These are phyloP conservation scores for Micractinium sp. DNA, from an alignment of 139 green algal species.

Conservation along the genomic window DNA sequence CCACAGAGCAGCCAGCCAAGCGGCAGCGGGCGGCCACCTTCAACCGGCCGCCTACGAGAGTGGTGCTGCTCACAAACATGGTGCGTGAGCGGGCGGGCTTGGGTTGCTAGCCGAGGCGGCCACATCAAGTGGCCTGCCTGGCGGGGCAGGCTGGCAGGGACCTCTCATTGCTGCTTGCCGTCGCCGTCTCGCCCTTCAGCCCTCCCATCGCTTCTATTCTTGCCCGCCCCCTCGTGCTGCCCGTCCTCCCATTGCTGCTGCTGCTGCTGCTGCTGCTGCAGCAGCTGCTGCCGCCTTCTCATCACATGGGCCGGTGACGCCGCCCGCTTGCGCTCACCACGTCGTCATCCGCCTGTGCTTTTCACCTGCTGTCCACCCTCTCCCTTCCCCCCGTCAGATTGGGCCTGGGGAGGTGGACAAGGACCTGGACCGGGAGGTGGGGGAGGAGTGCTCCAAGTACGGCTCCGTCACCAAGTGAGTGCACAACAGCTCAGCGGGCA, in stretches of 20 bases:
- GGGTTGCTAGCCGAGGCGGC: too few relatives aligned
- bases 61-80: constrained; percentile 81
- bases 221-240: too few relatives aligned
- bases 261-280: too few relatives aligned
- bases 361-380: neutral
- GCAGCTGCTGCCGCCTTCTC: too few relatives aligned
- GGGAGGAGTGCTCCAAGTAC: constrained; percentile 91
- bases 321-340: neutral
- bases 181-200: too few relatives aligned
- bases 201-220: too few relatives aligned
- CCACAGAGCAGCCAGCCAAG: constrained; percentile 25
- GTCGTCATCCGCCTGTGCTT: neutral
- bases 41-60: constrained; percentile 32
- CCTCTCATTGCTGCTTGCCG: too few relatives aligned
- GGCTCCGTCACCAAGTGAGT: constrained; percentile 68
- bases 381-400: constrained; percentile 55
- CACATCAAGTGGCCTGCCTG: too few relatives aligned
- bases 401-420: constrained; percentile 92
- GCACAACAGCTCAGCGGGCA: too few relatives aligned
- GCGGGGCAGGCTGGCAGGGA: too few relatives aligned
- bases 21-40: constrained; percentile 19
- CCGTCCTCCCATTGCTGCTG: too few relatives aligned
- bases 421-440: constrained; percentile 92
- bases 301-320: neutral
- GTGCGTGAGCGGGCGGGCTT: neutral